Evolutionary conservation across 768 basidiomycete genomes (phyloP), one percentile per base, ranked within the genome.

Genomic region (Dioszegia hungarica): DNA sequence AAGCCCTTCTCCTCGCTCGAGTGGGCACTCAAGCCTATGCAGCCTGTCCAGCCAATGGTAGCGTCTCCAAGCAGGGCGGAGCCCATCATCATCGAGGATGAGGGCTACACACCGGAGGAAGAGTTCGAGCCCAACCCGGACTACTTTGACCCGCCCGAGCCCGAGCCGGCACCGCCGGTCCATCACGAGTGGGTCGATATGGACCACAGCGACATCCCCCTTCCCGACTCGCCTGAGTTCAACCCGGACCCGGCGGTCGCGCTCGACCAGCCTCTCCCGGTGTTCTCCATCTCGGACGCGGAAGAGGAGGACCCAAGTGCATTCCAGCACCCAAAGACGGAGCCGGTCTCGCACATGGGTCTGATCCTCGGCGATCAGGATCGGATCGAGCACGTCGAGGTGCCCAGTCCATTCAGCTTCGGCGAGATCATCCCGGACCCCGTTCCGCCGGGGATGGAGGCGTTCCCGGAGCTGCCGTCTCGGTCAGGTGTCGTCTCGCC

Each of bases 401-500:
- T 28, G 20, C 49, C 36, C 10, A 37, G 36, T 27, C 49, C 34
- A 5, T 51, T 22, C 34, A 24, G 19, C 1, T 51, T 36, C 17
- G 49, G 49, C 49, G 49, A 51, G 31, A 51, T 51, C 22, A 51
- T 51, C 49, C 34, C 34, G 14, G 34, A 36, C n/a, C 34, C 49
- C 11, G 49, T 22, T 8, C 49, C 49, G 19, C 49, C 49, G 3
- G 49, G 49, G 10, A 22, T 51, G 22, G 49, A 51, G 28, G 49
- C 49, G 3, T 51, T 51, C 24, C 49, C 49, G 12, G 49, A 51
- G 28, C 25, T 51, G 6, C 49, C 49, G 5, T 51, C 49, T 11
- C 34, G 37, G 3, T 17, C 36, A 8, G 36, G 14, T 6, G 15
- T 24, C 24, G 36, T 33, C 31, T 22, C 34, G 9, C 34, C 34